phyloP scores from a whole-genome alignment of 2,329 filamentous ascomycete genomes.

The Westerdykella ornata region DNA sequence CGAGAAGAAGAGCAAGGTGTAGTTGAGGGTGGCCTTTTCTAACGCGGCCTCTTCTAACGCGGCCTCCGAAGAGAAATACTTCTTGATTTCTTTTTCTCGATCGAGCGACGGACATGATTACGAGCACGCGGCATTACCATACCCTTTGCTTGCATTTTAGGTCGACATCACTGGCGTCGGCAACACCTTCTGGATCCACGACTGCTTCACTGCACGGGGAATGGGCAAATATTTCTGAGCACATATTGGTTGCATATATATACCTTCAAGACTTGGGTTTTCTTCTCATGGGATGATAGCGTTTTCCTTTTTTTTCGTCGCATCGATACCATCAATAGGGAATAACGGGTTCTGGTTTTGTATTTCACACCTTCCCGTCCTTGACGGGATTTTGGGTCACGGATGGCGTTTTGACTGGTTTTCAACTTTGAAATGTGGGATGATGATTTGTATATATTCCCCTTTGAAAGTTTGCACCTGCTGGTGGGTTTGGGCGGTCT shows the following conservation, averaged over 20 bases:
- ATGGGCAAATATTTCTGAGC: constrained; percentile 21
- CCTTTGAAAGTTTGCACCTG: too few relatives aligned
- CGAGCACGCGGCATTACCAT: constrained; percentile 28
- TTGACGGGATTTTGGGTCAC: background rate
- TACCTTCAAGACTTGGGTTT: constrained; percentile 2
- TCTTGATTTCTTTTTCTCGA: constrained; percentile 2
- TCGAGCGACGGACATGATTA: constrained; percentile 25
- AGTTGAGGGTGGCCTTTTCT: constrained; percentile 34
- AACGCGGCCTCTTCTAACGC: constrained; percentile 21
- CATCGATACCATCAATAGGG: too few relatives aligned
- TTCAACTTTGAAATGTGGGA: too few relatives aligned
- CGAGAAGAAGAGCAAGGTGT: constrained; percentile 33
- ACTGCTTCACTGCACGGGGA: constrained; percentile 25
- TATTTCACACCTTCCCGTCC: background rate
- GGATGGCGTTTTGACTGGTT: background rate
- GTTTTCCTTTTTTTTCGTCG: constrained; percentile 6
- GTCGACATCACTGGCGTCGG: constrained; percentile 31
- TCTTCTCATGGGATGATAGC: constrained; percentile 9
- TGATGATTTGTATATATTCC: too few relatives aligned
- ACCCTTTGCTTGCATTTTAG: constrained; percentile 29
- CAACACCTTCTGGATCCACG: constrained; percentile 7
- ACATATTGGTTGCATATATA: constrained; percentile 19
- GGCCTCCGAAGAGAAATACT: background rate
- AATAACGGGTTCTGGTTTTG: too few relatives aligned
- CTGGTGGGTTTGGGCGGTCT: too few relatives aligned